Evolutionary conservation across 768 basidiomycete genomes (phyloP), one percentile per base, ranked within the genome.

Genomic region (Phylloporus sp.): DNA sequence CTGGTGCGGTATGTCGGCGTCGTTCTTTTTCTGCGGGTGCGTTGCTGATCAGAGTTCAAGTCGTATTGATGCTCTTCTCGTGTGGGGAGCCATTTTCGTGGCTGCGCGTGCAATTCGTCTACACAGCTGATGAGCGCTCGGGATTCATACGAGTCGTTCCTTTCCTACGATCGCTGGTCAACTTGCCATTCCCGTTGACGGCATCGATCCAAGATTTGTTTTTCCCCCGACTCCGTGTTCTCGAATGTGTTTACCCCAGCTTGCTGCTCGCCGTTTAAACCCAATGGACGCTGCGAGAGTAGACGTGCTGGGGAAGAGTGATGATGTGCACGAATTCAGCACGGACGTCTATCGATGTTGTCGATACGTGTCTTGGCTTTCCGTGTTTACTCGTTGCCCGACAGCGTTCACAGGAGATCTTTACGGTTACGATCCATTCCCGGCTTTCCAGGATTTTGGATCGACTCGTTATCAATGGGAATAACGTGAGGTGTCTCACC

Each of bases 301-400:
- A 34, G 6, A 41, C 9, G 17, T 41, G 4, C 37, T 23, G 52
- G 52, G 44, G 44, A 40, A 53, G 18, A 53, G n/a, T 4, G 2
- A 40, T 13, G 34, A 31, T n/a, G 38, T 17, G 38, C 48, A 47
- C 41, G 24, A 41, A 54, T 50, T 50, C 45, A 54, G 46, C 49
- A 44, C 38, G 49, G 46, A 44, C 20, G 42, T 44, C 41, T 15
- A 17, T 40, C 37, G 22, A 39, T 4, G 18, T 27, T 31, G n/a
- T 53, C 40, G 52, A 47, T 46, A 22, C 37, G 27, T 20, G 23
- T n/a, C n/a, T n/a, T 41, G 52, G 22, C 44, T 27, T 29, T 42
- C 42, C 38, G 41, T 53, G 46, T 51, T 50, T 54, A 51, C 42
- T 51, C 31, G 45, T 38, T 50, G 45, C 42, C 26, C 29, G 28